Conservation (phyloP, 192 early-diverging fungal species). For the Podila clonocystis region DNA sequence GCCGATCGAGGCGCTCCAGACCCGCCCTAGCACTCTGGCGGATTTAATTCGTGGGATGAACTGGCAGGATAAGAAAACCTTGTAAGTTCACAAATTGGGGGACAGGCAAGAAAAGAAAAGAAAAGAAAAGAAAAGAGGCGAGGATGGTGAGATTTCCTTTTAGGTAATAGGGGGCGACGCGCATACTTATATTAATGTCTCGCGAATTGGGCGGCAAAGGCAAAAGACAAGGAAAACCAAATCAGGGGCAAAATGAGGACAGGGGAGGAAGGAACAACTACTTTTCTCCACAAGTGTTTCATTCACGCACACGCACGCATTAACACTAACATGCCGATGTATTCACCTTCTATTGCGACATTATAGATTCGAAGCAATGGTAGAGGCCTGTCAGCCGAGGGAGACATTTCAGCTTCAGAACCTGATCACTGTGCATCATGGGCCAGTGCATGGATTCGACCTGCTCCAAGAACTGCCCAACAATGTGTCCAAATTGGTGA, state of each 20-base stretch:
- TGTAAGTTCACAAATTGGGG: slow-evolving; percentile 14
- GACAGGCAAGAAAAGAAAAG: not conserved
- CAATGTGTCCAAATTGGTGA: slow-evolving; percentile 4
- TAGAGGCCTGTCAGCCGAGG: slow-evolving; percentile 16
- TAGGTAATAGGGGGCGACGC: too few relatives aligned
- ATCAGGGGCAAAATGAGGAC: not conserved
- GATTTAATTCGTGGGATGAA: slow-evolving; percentile 25
- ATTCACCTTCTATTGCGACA: not conserved
- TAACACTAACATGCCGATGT: too few relatives aligned
- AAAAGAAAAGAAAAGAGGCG: not conserved
- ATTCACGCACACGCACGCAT: too few relatives aligned
- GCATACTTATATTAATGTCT: too few relatives aligned
- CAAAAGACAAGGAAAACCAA: too few relatives aligned
- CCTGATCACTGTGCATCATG: slow-evolving; percentile 14
- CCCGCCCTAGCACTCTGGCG: slow-evolving; percentile 12
- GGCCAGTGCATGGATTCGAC: slow-evolving; percentile 31
- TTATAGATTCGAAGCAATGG: slow-evolving; percentile 34
- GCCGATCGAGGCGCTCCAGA: slow-evolving; percentile 17
- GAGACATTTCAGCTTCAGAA: slow-evolving; percentile 26
- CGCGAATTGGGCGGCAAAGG: too few relatives aligned
- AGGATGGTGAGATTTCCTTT: not conserved
- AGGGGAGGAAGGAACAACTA: not conserved
- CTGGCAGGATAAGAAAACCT: slow-evolving; percentile 28
- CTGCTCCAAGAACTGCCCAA: slow-evolving; percentile 14
- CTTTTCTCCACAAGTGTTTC: too few relatives aligned